These are phyloP conservation scores for Gossypium davidsonii DNA, from an alignment of 441 rosid species.

Conservation along the genomic window DNA sequence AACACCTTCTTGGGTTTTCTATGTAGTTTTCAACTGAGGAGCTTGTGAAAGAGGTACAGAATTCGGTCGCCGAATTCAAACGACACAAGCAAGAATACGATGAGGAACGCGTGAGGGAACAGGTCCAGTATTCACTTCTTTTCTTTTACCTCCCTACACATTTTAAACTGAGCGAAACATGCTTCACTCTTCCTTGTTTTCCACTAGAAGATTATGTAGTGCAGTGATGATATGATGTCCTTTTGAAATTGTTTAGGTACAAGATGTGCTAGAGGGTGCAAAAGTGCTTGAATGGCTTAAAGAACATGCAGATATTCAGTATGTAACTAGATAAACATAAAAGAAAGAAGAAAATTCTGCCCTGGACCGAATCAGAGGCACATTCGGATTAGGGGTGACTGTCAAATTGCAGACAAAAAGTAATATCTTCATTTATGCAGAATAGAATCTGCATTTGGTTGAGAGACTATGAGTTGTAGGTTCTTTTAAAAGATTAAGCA, in stretches of 20 bases:
- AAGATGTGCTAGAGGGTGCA: conserved; percentile 86
- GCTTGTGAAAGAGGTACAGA: conserved; percentile 74
- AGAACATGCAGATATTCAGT: conserved; percentile 64
- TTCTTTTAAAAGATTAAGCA: background rate
- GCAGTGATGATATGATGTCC: background rate
- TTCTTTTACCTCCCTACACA: background rate
- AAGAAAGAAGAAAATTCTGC: background rate
- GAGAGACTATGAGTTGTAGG: background rate
- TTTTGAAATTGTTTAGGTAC: conserved; percentile 44
- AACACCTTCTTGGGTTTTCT: background rate
- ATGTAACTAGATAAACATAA: conserved; percentile 45
- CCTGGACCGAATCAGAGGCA: background rate
- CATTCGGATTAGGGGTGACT: background rate
- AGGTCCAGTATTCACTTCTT: conserved; percentile 37
- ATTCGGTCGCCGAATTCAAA: conserved; percentile 73
- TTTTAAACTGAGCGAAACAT: background rate
- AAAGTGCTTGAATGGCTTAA: conserved; percentile 93
- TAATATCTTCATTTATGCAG: background rate
- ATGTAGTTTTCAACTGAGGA: conserved; percentile 80
- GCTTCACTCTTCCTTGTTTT: background rate
- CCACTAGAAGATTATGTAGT: background rate
- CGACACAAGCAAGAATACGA: conserved; percentile 76
- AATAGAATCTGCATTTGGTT: background rate
- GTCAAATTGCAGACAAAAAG: background rate
- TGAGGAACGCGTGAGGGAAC: conserved; percentile 69